phyloP scores from a whole-genome alignment of 2,329 filamentous ascomycete genomes.

The Xylaria sp. region DNA sequence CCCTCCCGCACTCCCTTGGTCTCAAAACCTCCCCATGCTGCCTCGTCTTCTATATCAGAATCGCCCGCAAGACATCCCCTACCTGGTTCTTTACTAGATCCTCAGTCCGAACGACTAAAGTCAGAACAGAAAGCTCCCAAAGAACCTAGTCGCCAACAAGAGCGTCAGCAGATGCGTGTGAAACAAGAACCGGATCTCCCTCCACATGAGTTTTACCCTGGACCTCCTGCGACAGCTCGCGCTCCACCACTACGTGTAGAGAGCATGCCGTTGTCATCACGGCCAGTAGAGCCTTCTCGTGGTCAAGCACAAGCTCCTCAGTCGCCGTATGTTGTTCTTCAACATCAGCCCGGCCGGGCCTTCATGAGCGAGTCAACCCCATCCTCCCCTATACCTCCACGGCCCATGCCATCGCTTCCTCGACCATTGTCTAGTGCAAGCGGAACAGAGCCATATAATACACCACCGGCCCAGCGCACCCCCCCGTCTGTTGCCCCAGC shows the following conservation, averaged over 20 bases:
- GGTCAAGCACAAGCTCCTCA: slow-evolving; percentile 51
- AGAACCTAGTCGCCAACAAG: slow-evolving; percentile 48
- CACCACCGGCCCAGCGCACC: slow-evolving; percentile 52
- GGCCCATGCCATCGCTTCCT: slow-evolving; percentile 49
- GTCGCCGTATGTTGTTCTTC: slow-evolving; percentile 52
- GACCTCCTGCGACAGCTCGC: slow-evolving; percentile 54
- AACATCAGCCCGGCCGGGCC: slow-evolving; percentile 55
- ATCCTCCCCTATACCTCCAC: slow-evolving; percentile 54
- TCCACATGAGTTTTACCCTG: slow-evolving; percentile 59
- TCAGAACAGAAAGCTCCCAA: slow-evolving; percentile 49
- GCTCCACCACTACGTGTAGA: slow-evolving; percentile 56
- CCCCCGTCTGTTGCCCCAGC: slow-evolving; percentile 55
- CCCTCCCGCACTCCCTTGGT: slow-evolving; percentile 49
- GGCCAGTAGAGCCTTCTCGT: slow-evolving; percentile 58
- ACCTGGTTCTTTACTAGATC: slow-evolving; percentile 47
- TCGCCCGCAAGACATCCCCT: slow-evolving; percentile 48
- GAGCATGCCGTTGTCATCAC: slow-evolving; percentile 54
- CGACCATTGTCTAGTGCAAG: slow-evolving; percentile 49
- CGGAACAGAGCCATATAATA: slow-evolving; percentile 49
- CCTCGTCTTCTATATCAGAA: slow-evolving; percentile 47
- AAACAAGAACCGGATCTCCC: slow-evolving; percentile 65
- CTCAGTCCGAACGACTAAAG: slow-evolving; percentile 49
- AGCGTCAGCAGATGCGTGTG: slow-evolving; percentile 52
- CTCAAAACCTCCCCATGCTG: slow-evolving; percentile 45
- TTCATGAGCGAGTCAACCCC: slow-evolving; percentile 56